These are phyloP conservation scores for Acacia confusa DNA, from an alignment of 306 rosid species.

Conservation along the genomic window DNA sequence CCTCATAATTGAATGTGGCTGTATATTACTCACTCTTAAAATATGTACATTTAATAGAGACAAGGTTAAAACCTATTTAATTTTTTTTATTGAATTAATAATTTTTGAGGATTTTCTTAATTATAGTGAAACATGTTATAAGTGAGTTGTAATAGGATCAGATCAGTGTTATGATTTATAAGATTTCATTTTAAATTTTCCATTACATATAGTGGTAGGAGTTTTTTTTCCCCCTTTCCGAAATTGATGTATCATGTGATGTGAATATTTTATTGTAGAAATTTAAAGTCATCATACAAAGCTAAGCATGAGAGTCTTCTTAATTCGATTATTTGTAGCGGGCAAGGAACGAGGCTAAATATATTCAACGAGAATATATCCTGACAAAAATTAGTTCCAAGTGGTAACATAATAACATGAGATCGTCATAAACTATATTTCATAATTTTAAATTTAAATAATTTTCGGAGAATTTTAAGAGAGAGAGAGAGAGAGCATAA, in stretches of 20 bases:
- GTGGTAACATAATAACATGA: not conserved
- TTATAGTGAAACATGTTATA: too few relatives aligned
- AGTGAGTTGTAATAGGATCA: too few relatives aligned
- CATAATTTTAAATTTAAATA: not conserved
- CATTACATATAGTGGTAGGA: not conserved
- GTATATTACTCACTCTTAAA: too few relatives aligned
- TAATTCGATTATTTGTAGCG: not conserved
- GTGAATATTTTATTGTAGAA: not conserved
- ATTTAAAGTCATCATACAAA: not conserved
- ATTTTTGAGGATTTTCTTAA: too few relatives aligned
- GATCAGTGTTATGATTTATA: too few relatives aligned
- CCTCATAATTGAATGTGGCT: too few relatives aligned
- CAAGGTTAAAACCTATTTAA: too few relatives aligned
- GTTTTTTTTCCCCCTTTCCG: not conserved
- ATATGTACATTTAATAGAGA: too few relatives aligned
- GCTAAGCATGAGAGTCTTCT: not conserved
- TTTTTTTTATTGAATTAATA: too few relatives aligned
- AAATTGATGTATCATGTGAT: not conserved
- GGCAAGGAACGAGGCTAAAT: not conserved
- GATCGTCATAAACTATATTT: not conserved
- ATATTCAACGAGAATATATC: not conserved
- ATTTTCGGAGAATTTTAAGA: not conserved
- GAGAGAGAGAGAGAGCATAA: slow-evolving; percentile 35
- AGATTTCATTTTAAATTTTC: too few relatives aligned
- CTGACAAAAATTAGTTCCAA: slow-evolving; percentile 17